Evolutionary conservation across 352 stramenopile genomes (phyloP), one percentile per base, ranked within the genome.

Genomic region (Pythium oligandrum): DNA sequence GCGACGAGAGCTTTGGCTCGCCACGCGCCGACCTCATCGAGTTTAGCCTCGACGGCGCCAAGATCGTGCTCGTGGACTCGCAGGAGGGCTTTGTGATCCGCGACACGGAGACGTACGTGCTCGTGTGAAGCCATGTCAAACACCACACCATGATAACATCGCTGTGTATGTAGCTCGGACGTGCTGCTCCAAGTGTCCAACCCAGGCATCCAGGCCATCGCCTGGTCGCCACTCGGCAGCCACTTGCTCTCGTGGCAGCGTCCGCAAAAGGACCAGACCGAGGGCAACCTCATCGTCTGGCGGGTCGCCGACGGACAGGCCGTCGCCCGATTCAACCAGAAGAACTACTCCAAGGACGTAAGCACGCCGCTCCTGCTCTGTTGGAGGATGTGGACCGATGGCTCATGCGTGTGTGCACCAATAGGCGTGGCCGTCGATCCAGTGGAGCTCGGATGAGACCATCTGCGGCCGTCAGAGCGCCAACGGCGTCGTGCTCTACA

Each of bases 391-490:
- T 10, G 38, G 38, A 42, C 38, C 26, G 8, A 61, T 48, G 43
- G 48, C 52, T 31, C 48, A 48, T n/a, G 9, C 9, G 26, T 48
- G 43, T 48, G 12, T 12, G 38, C 38, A 12, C 7, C 7, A 42
- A 42, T 48, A 94, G 83, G 80, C 84, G 60, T 97, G 90, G 90
- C 90, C 90, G 12, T 89, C 82, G 49, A 65, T 97, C 17, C 82
- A 97, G 59, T 97, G 90, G 90, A 96, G 78, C 37, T 81, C 75
- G 34, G 86, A 97, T 51, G 90, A 97, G 66, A 78, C 71, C 9
- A 93, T 94, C 44, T 90, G 83, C 42, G 84, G 68, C 2, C 84
- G 84, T 40, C 77, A 88, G 63, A 91, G 78, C 36, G 70, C 66
- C 3, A 90, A 88, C 53, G 79, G 81, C 9, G 80, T 94, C 11